These are phyloP conservation scores for Yamadazyma olivae DNA, from an alignment of 805 yeast genomes.

Conservation along the genomic window DNA sequence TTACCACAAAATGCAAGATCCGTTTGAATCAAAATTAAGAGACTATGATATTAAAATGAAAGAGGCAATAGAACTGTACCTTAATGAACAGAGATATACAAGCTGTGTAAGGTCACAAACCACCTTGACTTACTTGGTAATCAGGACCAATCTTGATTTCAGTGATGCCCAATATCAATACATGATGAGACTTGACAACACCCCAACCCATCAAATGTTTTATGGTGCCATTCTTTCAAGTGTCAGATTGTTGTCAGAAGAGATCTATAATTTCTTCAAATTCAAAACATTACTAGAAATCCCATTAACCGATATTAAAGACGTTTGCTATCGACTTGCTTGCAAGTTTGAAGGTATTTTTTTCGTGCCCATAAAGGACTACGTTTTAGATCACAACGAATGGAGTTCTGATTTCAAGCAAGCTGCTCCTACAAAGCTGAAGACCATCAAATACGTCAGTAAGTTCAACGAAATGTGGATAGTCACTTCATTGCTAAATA, in stretches of 20 bases:
- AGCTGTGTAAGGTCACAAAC: neutral
- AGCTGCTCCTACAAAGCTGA: neutral
- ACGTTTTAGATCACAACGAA: neutral
- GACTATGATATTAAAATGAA: conserved; percentile 4
- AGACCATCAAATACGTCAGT: conserved; percentile 15
- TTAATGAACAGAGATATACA: conserved; percentile 1
- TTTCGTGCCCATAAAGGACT: conserved; percentile 17
- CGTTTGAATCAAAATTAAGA: conserved; percentile 3
- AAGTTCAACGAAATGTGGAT: conserved; percentile 28
- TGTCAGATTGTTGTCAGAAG: conserved; percentile 2
- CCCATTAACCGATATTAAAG: conserved; percentile 24
- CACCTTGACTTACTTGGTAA: conserved; percentile 12
- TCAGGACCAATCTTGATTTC: conserved; percentile 9
- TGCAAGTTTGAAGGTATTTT: conserved; percentile 19
- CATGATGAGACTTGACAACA: conserved; percentile 10
- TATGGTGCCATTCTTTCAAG: conserved; percentile 3
- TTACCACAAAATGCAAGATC: conserved; percentile 10
- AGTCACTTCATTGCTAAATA: conserved; percentile 16
- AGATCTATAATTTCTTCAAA: conserved; percentile 3
- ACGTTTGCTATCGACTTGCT: conserved; percentile 22
- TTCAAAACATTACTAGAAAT: conserved; percentile 3
- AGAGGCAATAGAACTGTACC: conserved; percentile 5
- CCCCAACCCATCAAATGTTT: conserved; percentile 1
- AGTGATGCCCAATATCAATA: conserved; percentile 11
- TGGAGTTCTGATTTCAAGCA: neutral